A percentile compares a stretch with the other conserved stretches of the same genome.
Evolutionary conservation across 257 asterid genomes (phyloP).

Genomic region (Scutellaria barbata): DNA sequence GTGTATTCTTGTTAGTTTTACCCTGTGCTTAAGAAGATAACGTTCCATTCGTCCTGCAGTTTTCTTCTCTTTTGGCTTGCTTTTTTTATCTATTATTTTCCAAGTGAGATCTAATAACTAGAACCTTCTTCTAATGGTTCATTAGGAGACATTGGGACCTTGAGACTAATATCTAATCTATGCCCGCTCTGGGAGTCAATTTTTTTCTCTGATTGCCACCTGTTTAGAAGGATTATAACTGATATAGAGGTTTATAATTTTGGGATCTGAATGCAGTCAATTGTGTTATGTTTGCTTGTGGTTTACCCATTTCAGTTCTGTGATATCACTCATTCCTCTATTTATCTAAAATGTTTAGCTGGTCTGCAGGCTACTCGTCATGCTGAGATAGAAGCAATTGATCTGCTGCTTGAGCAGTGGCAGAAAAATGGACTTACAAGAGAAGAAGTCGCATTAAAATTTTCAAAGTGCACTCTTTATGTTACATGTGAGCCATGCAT

Average conservation of each 20-base stretch:
- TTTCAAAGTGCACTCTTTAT: conserved; percentile 72
- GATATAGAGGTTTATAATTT: conserved; percentile 8
- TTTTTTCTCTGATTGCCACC: neutral
- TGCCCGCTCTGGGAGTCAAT: neutral
- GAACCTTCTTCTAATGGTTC: neutral
- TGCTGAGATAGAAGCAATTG: conserved; percentile 99
- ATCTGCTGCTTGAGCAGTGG: conserved; percentile 75
- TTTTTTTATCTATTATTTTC: neutral
- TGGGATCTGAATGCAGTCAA: neutral
- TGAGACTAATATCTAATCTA: conserved; percentile 1
- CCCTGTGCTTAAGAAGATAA: no score
- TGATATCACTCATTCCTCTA: neutral
- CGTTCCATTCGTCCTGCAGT: no score
- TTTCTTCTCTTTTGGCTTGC: no score
- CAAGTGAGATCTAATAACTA: neutral
- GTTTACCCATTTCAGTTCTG: neutral
- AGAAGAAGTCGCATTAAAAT: conserved; percentile 57
- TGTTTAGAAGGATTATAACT: neutral
- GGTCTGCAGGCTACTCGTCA: conserved; percentile 77
- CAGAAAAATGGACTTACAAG: conserved; percentile 58
- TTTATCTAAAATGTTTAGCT: conserved; percentile 9
- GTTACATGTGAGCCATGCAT: conserved; percentile 98
- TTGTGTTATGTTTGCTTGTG: neutral
- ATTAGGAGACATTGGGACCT: neutral
- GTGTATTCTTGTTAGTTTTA: no score